phyloP scores from a whole-genome alignment of 805 yeast species.

The Wickerhamomyces subpelliculosus region DNA sequence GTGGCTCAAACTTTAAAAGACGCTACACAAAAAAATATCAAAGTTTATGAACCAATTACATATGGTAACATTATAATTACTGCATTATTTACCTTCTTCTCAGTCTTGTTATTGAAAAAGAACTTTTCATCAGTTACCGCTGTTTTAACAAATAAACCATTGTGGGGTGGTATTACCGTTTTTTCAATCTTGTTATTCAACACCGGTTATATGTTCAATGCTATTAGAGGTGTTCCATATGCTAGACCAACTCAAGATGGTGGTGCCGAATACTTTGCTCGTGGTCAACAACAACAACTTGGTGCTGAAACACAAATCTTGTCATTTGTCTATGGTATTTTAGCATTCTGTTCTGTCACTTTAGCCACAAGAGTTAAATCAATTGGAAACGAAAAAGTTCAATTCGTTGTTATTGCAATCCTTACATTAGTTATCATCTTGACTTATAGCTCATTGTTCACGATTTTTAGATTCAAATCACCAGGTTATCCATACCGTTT shows the following conservation, averaged over 20 bases:
- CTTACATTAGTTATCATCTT: slow-evolving; percentile 42
- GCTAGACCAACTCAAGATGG: slow-evolving; percentile 37
- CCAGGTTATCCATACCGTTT: slow-evolving; percentile 72
- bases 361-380: slow-evolving; percentile 53
- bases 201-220: slow-evolving; percentile 91
- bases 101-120: slow-evolving; percentile 27
- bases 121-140: slow-evolving; percentile 28
- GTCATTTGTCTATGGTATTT: slow-evolving; percentile 61
- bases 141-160: slow-evolving; percentile 41
- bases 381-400: slow-evolving; percentile 37
- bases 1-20: slow-evolving; percentile 23
- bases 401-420: slow-evolving; percentile 40
- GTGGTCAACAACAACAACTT: slow-evolving; percentile 69
- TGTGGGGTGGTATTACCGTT: slow-evolving; percentile 73
- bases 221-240: slow-evolving; percentile 61
- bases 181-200: slow-evolving; percentile 62
- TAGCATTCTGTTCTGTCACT: slow-evolving; percentile 53
- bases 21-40: slow-evolving; percentile 14
- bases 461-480: slow-evolving; percentile 64
- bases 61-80: slow-evolving; percentile 30
- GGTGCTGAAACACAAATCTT: slow-evolving; percentile 89
- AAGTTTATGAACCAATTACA: slow-evolving; percentile 28
- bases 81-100: slow-evolving; percentile 27
- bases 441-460: slow-evolving; percentile 56
- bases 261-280: slow-evolving; percentile 34